Percentiles rank a stretch among this genome's conserved stretches.
Evolutionary conservation across 2,329 filamentous ascomycete species (phyloP).

Genomic region (Trichoderma simmonsii): DNA sequence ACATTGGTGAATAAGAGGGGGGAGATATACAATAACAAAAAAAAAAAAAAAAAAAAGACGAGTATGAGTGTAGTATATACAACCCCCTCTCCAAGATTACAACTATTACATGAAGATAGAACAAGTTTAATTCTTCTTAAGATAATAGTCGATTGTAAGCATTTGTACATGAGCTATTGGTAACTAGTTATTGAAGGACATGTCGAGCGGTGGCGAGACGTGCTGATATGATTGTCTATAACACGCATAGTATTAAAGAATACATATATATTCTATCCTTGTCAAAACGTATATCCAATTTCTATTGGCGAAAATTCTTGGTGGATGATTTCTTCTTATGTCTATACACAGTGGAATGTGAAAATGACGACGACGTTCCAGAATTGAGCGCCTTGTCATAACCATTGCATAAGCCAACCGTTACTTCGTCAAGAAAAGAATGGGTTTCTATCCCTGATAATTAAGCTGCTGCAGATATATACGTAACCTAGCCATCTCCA

Average conservation of each 20-base stretch:
- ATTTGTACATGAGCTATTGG: not conserved
- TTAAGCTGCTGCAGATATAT: rapidly evolving
- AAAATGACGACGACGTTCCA: not conserved
- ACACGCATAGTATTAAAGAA: too few relatives aligned
- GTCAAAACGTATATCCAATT: too few relatives aligned
- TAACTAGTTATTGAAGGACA: not conserved
- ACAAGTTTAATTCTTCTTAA: not conserved
- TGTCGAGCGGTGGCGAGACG: not conserved
- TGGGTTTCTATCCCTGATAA: not conserved
- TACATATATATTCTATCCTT: too few relatives aligned
- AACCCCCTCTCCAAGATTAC: not conserved
- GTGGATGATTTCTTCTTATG: not conserved
- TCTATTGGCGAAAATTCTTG: too few relatives aligned
- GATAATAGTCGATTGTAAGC: not conserved
- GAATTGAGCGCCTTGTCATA: not conserved
- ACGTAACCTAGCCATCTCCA: not conserved
- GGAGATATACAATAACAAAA: not conserved
- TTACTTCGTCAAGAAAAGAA: not conserved
- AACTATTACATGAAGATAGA: rapidly evolving
- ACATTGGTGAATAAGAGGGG: not conserved
- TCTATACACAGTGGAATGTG: not conserved
- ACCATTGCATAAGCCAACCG: not conserved
- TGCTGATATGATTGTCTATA: not conserved
- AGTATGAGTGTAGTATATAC: not conserved
- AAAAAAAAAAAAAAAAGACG: too few relatives aligned